Evolutionary conservation across 805 yeast genomes (phyloP).

Genomic region (Candida insectorum): DNA sequence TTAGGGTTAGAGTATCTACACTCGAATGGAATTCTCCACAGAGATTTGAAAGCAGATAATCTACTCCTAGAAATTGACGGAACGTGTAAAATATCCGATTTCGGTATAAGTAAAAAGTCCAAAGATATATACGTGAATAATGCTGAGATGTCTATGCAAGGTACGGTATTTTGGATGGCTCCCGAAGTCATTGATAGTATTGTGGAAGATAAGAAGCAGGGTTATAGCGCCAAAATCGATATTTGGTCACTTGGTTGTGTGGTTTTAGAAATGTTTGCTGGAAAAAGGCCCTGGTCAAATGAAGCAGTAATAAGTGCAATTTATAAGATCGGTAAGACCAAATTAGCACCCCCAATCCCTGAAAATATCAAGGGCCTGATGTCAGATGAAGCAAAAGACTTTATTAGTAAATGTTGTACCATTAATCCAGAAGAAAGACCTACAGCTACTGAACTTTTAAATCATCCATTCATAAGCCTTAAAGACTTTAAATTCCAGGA

Average conservation of each 20-base stretch:
- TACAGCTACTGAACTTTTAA: constrained; percentile 66
- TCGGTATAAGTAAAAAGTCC: constrained; percentile 85
- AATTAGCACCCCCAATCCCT: constrained; percentile 93
- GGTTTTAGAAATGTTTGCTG: constrained; percentile 96
- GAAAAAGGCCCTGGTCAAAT: constrained; percentile 96
- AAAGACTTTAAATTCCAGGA: constrained; percentile 48
- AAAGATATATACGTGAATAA: constrained; percentile 81
- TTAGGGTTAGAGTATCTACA: constrained; percentile 87
- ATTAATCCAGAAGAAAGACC: constrained; percentile 82
- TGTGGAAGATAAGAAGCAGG: constrained; percentile 70
- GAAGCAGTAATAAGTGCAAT: constrained; percentile 94
- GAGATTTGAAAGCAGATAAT: constrained; percentile 95
- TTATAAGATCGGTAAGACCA: constrained; percentile 80
- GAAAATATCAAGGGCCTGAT: constrained; percentile 73
- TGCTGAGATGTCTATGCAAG: constrained; percentile 97
- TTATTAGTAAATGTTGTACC: constrained; percentile 71
- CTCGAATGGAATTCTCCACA: constrained; percentile 79
- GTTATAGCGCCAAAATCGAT: constrained; percentile 96
- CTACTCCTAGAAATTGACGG: constrained; percentile 86
- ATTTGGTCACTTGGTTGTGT: constrained; percentile 99
- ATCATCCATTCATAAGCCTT: constrained; percentile 49
- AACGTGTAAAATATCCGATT: constrained; percentile 90
- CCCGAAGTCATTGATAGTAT: constrained; percentile 94
- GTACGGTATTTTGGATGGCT: constrained; percentile 99
- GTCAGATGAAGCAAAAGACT: constrained; percentile 61